Percentiles rank a stretch among this genome's conserved stretches.
Evolutionary conservation across 345 rosid species (phyloP).

Genomic region (Chamaenerion angustifolium): DNA sequence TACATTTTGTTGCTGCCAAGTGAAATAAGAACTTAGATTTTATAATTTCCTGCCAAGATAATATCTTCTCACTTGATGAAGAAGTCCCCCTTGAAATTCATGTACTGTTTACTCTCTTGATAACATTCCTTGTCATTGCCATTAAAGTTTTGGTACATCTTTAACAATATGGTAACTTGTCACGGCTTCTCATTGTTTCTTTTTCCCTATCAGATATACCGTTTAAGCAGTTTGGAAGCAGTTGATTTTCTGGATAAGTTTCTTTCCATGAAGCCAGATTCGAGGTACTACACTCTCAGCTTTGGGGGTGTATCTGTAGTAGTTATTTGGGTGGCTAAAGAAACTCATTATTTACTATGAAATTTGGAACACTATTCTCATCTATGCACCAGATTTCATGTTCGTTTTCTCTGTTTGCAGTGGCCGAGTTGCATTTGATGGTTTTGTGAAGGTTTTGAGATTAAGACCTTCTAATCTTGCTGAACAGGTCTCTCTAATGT

Average conservation of each 20-base stretch:
- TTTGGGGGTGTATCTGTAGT: background rate
- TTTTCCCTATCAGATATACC: conserved; percentile 46
- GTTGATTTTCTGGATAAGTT: conserved; percentile 65
- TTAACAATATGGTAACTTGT: background rate
- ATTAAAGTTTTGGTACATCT: background rate
- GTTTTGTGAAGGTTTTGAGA: conserved; percentile 46
- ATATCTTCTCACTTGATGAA: too few relatives aligned
- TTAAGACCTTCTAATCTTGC: conserved; percentile 51
- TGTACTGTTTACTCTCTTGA: too few relatives aligned
- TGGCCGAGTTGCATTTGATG: conserved; percentile 46
- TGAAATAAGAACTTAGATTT: too few relatives aligned
- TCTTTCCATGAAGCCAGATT: conserved; percentile 73
- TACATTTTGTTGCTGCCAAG: too few relatives aligned
- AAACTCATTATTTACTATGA: too few relatives aligned
- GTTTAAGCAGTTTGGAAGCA: conserved; percentile 63
- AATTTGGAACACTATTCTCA: too few relatives aligned
- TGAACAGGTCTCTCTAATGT: conserved; percentile 61
- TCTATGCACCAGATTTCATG: background rate
- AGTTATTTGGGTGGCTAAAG: background rate
- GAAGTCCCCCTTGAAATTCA: too few relatives aligned
- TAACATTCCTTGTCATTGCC: background rate
- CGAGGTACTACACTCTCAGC: conserved; percentile 57
- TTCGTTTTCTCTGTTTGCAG: conserved; percentile 29
- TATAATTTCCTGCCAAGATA: too few relatives aligned
- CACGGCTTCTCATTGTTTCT: background rate